A percentile compares a stretch with the other conserved stretches of the same genome.
phyloP scores from a whole-genome alignment of 106 monocot species.

The Dendrobium huoshanense region DNA sequence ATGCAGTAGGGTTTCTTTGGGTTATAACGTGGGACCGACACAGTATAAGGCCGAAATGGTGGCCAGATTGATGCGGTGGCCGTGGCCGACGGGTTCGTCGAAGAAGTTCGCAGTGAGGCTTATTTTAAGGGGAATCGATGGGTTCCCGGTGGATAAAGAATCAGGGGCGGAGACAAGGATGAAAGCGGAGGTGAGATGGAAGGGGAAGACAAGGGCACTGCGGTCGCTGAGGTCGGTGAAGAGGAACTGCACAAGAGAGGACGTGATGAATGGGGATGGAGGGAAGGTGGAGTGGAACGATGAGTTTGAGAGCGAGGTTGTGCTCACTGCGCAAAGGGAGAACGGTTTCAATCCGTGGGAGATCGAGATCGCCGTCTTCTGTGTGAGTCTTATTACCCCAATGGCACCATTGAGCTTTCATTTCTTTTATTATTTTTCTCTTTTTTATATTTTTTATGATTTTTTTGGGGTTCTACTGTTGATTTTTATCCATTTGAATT shows the following conservation, averaged over 20 bases:
- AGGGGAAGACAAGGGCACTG: conserved; percentile 34
- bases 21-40: neutral
- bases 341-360: conserved; percentile 55
- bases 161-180: neutral
- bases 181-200: conserved; percentile 50
- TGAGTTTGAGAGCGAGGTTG: conserved; percentile 42
- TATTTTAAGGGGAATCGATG: conserved; percentile 27
- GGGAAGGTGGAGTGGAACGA: conserved; percentile 31
- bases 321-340: conserved; percentile 38
- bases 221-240: conserved; percentile 26
- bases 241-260: conserved; percentile 49
- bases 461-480: neutral
- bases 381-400: conserved; percentile 33
- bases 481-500: neutral
- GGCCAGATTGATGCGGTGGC: conserved; percentile 56
- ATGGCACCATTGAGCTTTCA: neutral
- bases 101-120: conserved; percentile 36
- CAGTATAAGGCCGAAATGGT: conserved; percentile 15
- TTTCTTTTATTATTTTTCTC: neutral
- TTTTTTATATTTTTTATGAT: neutral
- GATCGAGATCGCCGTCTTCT: conserved; percentile 52
- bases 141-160: conserved; percentile 6
- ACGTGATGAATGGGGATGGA: conserved; percentile 15
- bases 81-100: conserved; percentile 36
- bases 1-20: neutral